Percentiles rank a stretch among this genome's conserved stretches.
phyloP scores from a whole-genome alignment of 1,139 yeast species.

The Hemisphaericaspora xylanilytica region DNA sequence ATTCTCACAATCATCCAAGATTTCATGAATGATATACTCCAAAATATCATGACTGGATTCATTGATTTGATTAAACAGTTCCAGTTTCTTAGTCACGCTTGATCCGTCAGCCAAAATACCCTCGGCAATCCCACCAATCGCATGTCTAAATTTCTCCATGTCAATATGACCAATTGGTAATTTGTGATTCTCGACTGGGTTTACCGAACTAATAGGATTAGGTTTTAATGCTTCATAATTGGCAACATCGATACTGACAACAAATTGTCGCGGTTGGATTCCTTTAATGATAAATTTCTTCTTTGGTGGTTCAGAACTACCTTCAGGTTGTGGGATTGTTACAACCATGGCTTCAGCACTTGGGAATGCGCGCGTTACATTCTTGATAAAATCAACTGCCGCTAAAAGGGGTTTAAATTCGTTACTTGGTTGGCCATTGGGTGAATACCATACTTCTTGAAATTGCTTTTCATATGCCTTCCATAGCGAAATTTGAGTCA shows the following conservation, averaged over 20 bases:
- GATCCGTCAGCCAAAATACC: conserved; percentile 24
- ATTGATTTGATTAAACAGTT: conserved; percentile 25
- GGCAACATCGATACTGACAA: conserved; percentile 43
- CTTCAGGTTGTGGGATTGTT: conserved; percentile 38
- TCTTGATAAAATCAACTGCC: conserved; percentile 94
- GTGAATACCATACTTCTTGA: conserved; percentile 36
- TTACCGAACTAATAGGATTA: conserved; percentile 14
- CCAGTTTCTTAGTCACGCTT: conserved; percentile 19
- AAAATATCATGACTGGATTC: conserved; percentile 30
- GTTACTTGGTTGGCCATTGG: conserved; percentile 38
- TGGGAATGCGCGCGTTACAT: conserved; percentile 89
- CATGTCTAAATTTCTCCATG: conserved; percentile 29
- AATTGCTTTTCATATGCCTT: conserved; percentile 90
- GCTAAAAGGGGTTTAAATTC: conserved; percentile 68
- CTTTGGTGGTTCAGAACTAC: conserved; percentile 43
- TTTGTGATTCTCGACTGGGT: conserved; percentile 17
- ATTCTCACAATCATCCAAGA: conserved; percentile 27
- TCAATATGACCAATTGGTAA: conserved; percentile 42
- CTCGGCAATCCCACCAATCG: conserved; percentile 25
- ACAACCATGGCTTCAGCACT: conserved; percentile 93
- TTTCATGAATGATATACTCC: conserved; percentile 30
- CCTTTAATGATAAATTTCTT: conserved; percentile 91
- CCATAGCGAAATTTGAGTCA: conserved; percentile 95
- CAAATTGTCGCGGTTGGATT: conserved; percentile 52
- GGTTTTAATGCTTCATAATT: conserved; percentile 45